Percentiles rank a stretch among this genome's conserved stretches.
Evolutionary conservation across 164 flowering plant genomes (phyloP).

Genomic region (Taxillus chinensis): DNA sequence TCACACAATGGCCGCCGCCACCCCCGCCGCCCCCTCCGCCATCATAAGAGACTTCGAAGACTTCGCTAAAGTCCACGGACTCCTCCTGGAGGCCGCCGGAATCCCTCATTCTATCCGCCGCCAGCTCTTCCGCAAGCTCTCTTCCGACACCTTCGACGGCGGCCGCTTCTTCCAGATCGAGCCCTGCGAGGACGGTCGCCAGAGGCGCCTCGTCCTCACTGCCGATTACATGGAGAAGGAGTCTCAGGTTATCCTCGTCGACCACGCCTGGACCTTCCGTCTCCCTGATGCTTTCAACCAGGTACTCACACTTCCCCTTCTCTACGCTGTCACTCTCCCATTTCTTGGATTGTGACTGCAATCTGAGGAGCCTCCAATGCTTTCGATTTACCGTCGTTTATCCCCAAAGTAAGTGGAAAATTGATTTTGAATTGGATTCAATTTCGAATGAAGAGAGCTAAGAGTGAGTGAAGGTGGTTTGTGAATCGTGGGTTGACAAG

Average conservation of each 20-base stretch:
- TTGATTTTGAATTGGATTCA: too few relatives aligned
- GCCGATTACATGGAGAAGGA: constrained; percentile 48
- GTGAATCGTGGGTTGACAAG: too few relatives aligned
- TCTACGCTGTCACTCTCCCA: background rate
- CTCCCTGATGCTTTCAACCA: constrained; percentile 81
- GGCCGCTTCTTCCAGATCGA: constrained; percentile 74
- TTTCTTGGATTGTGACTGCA: too few relatives aligned
- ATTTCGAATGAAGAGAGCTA: too few relatives aligned
- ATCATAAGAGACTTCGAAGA: constrained; percentile 42
- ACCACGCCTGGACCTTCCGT: constrained; percentile 97
- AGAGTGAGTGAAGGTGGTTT: too few relatives aligned
- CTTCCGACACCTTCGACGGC: constrained; percentile 72
- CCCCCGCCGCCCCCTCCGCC: constrained; percentile 10
- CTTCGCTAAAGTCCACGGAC: constrained; percentile 57
- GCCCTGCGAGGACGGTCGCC: constrained; percentile 56
- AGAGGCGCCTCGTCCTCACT: constrained; percentile 57
- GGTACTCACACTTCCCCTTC: constrained; percentile 23
- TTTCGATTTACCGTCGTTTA: too few relatives aligned
- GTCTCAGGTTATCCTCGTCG: constrained; percentile 67
- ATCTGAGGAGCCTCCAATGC: too few relatives aligned
- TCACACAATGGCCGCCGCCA: background rate
- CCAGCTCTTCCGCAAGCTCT: constrained; percentile 63
- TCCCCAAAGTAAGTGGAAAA: too few relatives aligned
- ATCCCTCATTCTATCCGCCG: constrained; percentile 55
- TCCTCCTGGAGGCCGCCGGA: constrained; percentile 71